These are phyloP conservation scores for Exidia glandulosa DNA, from an alignment of 768 basidiomycete genomes.

Conservation along the genomic window DNA sequence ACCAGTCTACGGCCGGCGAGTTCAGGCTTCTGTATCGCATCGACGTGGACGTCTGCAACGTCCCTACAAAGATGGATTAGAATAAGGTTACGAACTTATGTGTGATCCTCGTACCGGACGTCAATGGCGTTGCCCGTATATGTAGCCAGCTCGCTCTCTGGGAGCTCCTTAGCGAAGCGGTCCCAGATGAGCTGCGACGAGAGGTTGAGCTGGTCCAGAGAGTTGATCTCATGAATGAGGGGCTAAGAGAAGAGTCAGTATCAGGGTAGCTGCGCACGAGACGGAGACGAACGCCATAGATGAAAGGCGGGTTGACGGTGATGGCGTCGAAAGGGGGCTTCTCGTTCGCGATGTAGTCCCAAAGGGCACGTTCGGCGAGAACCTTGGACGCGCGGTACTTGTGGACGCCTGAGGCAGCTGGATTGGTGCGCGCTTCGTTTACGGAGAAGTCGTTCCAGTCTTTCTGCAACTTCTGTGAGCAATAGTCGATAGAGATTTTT, in stretches of 20 bases:
- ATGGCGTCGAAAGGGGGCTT: slow-evolving; percentile 40
- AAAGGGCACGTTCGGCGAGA: slow-evolving; percentile 20
- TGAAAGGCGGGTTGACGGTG: slow-evolving; percentile 42
- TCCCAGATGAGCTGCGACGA: slow-evolving; percentile 4
- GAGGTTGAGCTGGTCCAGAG: slow-evolving; percentile 27
- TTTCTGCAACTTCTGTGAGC: slow-evolving; percentile 6
- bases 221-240: slow-evolving; percentile 26
- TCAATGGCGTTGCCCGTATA: background rate
- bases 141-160: background rate
- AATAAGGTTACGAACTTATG: background rate
- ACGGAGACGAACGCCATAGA: slow-evolving; percentile 4
- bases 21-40: background rate
- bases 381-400: slow-evolving; percentile 19
- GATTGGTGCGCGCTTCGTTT: slow-evolving; percentile 18
- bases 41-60: background rate
- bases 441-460: slow-evolving; percentile 23
- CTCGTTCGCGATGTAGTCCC: slow-evolving; percentile 21
- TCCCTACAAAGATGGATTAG: background rate
- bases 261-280: background rate
- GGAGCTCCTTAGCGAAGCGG: background rate
- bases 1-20: background rate
- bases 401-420: slow-evolving; percentile 11
- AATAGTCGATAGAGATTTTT: background rate
- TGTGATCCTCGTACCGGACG: background rate
- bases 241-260: slow-evolving; percentile 9